phyloP scores from a whole-genome alignment of 2,329 filamentous ascomycete genomes.

The Arachnopeziza araneosa region DNA sequence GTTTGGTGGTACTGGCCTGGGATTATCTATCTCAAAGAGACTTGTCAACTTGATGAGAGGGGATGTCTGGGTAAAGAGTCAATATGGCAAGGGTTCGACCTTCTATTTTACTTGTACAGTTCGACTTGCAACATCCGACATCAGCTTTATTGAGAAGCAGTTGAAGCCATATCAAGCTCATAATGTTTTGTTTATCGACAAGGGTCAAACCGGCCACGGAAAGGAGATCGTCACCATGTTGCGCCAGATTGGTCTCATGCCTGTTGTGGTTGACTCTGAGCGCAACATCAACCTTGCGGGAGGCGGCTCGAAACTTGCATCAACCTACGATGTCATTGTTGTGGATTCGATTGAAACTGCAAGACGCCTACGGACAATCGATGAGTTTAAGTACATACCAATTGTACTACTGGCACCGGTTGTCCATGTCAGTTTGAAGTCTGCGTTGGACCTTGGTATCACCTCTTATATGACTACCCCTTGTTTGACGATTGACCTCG shows the following conservation, averaged over 20 bases:
- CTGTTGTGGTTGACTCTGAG: constrained; percentile 78
- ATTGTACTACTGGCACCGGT: constrained; percentile 87
- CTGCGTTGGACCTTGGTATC: constrained; percentile 88
- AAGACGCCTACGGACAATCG: constrained; percentile 75
- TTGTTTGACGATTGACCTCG: constrained; percentile 87
- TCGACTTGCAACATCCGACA: constrained; percentile 73
- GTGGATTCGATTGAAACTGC: constrained; percentile 92
- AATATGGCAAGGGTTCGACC: constrained; percentile 83
- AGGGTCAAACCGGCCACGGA: constrained; percentile 73
- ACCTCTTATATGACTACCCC: constrained; percentile 99
- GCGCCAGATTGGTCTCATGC: constrained; percentile 69
- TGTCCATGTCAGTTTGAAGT: constrained; percentile 88
- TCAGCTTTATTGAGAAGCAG: constrained; percentile 73
- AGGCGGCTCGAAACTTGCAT: constrained; percentile 43
- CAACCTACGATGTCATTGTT: constrained; percentile 84
- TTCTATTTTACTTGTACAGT: constrained; percentile 97
- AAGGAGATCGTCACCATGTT: constrained; percentile 75
- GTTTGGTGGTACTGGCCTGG: constrained; percentile 91
- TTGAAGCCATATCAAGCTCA: constrained; percentile 88
- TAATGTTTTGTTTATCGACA: constrained; percentile 90
- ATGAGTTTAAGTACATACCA: constrained; percentile 96
- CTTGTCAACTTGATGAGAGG: constrained; percentile 95
- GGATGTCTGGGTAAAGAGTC: constrained; percentile 91
- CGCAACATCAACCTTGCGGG: constrained; percentile 54
- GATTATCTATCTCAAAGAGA: constrained; percentile 90